Conservation (phyloP, 2,329 filamentous ascomycete species). For the Arthrinium phaeospermum region DNA sequence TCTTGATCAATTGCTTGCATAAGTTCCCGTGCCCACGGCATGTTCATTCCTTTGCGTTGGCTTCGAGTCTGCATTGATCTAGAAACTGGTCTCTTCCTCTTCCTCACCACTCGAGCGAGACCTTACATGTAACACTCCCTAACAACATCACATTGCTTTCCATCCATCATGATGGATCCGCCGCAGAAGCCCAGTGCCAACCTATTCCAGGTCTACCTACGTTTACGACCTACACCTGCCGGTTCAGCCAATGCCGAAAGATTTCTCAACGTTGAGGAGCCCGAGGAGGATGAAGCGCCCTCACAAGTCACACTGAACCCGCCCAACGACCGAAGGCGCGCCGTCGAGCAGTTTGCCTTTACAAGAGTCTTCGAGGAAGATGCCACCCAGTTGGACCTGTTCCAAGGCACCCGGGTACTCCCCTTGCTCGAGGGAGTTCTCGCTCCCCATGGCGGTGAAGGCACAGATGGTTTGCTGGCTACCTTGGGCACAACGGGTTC, state of each 20-base stretch:
- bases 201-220: constrained; percentile 91
- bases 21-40: constrained; percentile 12
- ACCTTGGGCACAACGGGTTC: constrained; percentile 94
- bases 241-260: constrained; percentile 59
- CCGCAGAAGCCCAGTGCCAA: constrained; percentile 53
- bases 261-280: constrained; percentile 78
- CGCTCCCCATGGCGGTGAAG: constrained; percentile 72
- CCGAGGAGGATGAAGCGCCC: constrained; percentile 51
- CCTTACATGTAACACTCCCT: not conserved
- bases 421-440: constrained; percentile 82
- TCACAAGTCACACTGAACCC: constrained; percentile 81
- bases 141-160: constrained; percentile 4
- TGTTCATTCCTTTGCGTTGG: constrained; percentile 5
- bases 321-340: constrained; percentile 83
- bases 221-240: constrained; percentile 72
- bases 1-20: constrained; percentile 8
- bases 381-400: constrained; percentile 83
- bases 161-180: constrained; percentile 44
- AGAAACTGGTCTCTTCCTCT: not conserved
- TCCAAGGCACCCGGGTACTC: constrained; percentile 77
- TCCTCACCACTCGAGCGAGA: not conserved
- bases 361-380: constrained; percentile 91
- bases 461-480: constrained; percentile 86
- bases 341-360: constrained; percentile 92
- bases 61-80: not conserved